These are phyloP conservation scores for Lodderomyces theae DNA, from an alignment of 1,139 yeast species.

Conservation along the genomic window DNA sequence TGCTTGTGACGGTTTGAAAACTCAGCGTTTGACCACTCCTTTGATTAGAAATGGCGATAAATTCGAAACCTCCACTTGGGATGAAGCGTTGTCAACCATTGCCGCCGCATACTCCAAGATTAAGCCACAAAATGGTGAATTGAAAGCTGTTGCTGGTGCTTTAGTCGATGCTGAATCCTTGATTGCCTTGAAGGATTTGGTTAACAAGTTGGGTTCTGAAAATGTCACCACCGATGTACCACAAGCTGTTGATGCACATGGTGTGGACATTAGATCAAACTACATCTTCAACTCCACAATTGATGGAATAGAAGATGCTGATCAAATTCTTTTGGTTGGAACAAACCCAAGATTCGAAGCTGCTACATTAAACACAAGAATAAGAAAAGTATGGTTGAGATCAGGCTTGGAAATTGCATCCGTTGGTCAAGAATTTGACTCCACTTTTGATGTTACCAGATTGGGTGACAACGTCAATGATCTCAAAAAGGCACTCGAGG, in stretches of 20 bases:
- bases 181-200: conserved; percentile 77
- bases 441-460: conserved; percentile 67
- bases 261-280: conserved; percentile 75
- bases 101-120: conserved; percentile 60
- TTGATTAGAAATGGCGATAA: conserved; percentile 68
- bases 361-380: conserved; percentile 81
- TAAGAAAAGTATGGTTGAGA: conserved; percentile 79
- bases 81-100: conserved; percentile 73
- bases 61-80: conserved; percentile 83
- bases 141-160: conserved; percentile 83
- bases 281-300: conserved; percentile 79
- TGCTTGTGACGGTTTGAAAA: conserved; percentile 82
- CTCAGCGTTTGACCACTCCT: conserved; percentile 84
- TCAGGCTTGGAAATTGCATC: conserved; percentile 64
- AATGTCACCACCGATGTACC: conserved; percentile 72
- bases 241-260: conserved; percentile 62
- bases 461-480: conserved; percentile 63
- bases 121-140: conserved; percentile 65
- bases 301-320: conserved; percentile 80
- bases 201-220: conserved; percentile 77
- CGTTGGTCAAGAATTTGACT: conserved; percentile 74
- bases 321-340: conserved; percentile 74
- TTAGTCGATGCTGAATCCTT: conserved; percentile 79
- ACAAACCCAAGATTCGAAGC: conserved; percentile 92
- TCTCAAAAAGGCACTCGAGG: conserved; percentile 59